phyloP scores from a whole-genome alignment of 129 eudicot species.

The Centella asiatica region DNA sequence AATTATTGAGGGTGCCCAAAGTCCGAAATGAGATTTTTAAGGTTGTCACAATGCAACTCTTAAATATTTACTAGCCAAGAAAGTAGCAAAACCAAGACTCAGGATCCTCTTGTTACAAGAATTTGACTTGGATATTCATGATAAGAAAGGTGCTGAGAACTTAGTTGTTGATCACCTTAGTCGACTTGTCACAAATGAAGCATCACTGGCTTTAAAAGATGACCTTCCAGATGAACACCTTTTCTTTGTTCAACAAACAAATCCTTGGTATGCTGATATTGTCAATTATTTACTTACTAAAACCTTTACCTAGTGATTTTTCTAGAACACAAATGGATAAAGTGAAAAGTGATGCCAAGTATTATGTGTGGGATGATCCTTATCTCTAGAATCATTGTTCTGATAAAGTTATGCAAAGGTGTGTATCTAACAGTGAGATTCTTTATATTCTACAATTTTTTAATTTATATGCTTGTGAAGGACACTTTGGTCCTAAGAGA shows the following conservation, averaged over 20 bases:
- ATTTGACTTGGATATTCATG: too few species aligned
- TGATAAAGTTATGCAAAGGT: not conserved
- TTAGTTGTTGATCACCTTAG: too few species aligned
- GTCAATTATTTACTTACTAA: not conserved
- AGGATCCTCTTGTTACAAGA: not conserved
- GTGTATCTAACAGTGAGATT: not conserved
- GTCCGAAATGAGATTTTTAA: too few species aligned
- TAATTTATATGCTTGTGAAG: constrained; percentile 10
- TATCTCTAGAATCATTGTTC: not conserved
- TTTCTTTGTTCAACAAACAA: not conserved
- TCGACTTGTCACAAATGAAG: not conserved
- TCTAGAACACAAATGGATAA: constrained; percentile 6
- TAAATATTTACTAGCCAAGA: not conserved
- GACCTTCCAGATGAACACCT: constrained; percentile 8
- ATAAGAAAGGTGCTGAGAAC: too few species aligned
- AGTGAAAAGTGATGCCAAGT: constrained; percentile 3
- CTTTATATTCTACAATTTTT: constrained; percentile 4
- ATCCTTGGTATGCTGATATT: too few species aligned
- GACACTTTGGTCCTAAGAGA: too few species aligned
- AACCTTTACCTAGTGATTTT: not conserved
- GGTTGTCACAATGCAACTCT: not conserved
- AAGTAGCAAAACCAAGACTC: not conserved
- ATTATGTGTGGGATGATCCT: too few species aligned
- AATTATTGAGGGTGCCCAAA: too few species aligned
- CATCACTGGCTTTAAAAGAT: not conserved